Evolutionary conservation across 495 filamentous ascomycete species (phyloP).

Genomic region (Echria macrotheca): DNA sequence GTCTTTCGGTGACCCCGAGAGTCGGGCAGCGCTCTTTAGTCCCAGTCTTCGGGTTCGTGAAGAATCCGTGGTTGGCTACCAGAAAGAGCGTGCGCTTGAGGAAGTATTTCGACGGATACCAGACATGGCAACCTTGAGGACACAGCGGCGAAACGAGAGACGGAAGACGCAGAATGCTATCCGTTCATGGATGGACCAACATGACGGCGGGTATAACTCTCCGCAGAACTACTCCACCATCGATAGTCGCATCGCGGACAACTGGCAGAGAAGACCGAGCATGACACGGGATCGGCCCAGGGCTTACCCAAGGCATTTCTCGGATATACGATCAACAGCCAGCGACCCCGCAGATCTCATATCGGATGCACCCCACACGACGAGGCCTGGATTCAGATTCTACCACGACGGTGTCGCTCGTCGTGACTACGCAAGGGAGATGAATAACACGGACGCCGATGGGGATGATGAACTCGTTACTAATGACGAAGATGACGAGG

Average conservation of each 20-base stretch:
- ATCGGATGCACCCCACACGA: constrained; percentile 34
- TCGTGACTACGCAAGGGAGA: constrained; percentile 28
- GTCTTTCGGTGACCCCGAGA: constrained; percentile 50
- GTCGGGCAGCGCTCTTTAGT: constrained; percentile 56
- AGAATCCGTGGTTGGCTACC: constrained; percentile 75
- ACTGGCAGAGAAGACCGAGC: constrained; percentile 38
- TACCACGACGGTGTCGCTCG: constrained; percentile 19
- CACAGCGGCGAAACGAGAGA: constrained; percentile 50
- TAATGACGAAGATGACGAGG: constrained; percentile 57
- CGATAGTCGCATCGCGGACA: constrained; percentile 33
- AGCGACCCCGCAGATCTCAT: constrained; percentile 52
- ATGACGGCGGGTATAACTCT: constrained; percentile 57
- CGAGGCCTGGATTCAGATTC: constrained; percentile 24
- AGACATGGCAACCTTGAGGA: constrained; percentile 37
- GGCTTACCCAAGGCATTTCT: constrained; percentile 34
- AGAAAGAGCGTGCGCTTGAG: constrained; percentile 86
- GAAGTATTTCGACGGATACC: constrained; percentile 72
- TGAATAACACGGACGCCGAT: constrained; percentile 65
- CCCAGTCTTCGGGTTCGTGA: constrained; percentile 66
- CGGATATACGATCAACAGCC: constrained; percentile 46
- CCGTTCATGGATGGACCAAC: constrained; percentile 77
- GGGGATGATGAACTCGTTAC: constrained; percentile 88
- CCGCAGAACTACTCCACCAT: constrained; percentile 48
- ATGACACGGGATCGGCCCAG: constrained; percentile 37
- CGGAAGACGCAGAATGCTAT: constrained; percentile 70